Evolutionary conservation across 345 rosid genomes (phyloP).

Genomic region (Litchi chinensis): DNA sequence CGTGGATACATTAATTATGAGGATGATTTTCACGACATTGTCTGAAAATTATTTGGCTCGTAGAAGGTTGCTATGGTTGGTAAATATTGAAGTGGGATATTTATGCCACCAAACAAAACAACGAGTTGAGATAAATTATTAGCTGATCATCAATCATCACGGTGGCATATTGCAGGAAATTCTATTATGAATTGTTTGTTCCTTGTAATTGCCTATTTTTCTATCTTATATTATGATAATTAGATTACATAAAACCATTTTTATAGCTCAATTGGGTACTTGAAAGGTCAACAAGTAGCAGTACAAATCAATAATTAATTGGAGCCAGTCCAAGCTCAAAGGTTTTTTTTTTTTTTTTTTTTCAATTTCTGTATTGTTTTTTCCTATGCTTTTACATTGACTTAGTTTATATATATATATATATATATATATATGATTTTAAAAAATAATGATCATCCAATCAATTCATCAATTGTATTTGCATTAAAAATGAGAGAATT

Average conservation of each 20-base stretch:
- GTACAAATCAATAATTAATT: neutral
- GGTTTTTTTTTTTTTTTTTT: neutral
- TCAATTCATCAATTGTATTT: too few relatives aligned
- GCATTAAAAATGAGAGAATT: too few relatives aligned
- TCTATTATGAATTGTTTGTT: neutral
- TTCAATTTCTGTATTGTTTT: too few relatives aligned
- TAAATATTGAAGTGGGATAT: neutral
- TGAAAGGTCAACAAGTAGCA: neutral
- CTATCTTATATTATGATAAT: neutral
- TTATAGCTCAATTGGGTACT: neutral
- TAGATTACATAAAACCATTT: too few relatives aligned
- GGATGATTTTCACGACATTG: neutral
- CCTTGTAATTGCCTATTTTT: neutral
- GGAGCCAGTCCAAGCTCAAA: neutral
- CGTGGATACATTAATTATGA: neutral
- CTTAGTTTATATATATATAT: too few relatives aligned
- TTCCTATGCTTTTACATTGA: neutral
- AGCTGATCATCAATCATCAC: neutral
- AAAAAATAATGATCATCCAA: too few relatives aligned
- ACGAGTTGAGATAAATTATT: neutral
- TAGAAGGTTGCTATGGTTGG: neutral
- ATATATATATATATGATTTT: too few relatives aligned
- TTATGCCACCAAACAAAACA: too few relatives aligned
- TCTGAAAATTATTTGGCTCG: neutral
- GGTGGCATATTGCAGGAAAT: neutral